Percentiles rank a stretch among this genome's conserved stretches.
Conservation (phyloP, 2,329 filamentous ascomycete genomes). For the Clonostachys byssicola region DNA sequence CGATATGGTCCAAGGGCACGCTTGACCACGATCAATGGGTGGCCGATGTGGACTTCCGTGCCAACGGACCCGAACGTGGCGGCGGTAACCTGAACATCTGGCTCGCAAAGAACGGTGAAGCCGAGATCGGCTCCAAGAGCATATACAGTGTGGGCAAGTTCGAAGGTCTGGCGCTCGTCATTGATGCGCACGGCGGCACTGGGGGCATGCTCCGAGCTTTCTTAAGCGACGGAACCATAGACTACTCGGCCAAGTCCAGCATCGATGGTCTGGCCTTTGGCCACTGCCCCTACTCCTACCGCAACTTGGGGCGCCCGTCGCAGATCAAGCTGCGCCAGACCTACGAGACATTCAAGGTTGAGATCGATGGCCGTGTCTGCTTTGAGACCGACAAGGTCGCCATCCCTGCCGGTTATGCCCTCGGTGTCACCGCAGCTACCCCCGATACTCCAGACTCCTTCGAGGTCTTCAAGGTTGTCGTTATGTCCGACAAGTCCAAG, state of each 20-base stretch:
- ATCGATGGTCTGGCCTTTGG: conserved; percentile 88
- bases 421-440: conserved; percentile 84
- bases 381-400: conserved; percentile 78
- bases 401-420: conserved; percentile 76
- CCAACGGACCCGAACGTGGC: conserved; percentile 77
- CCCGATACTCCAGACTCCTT: conserved; percentile 93
- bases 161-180: conserved; percentile 82
- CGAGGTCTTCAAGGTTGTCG: conserved; percentile 82
- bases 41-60: conserved; percentile 82
- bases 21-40: conserved; percentile 69
- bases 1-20: conserved; percentile 69
- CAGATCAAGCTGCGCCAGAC: conserved; percentile 71
- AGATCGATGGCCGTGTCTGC: conserved; percentile 75
- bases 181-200: conserved; percentile 76
- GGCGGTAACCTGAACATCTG: conserved; percentile 91
- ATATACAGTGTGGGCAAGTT: conserved; percentile 83
- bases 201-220: conserved; percentile 86
- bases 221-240: conserved; percentile 82
- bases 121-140: conserved; percentile 64
- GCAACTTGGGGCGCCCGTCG: conserved; percentile 83
- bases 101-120: conserved; percentile 70
- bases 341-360: conserved; percentile 65
- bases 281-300: conserved; percentile 85
- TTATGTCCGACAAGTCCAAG: conserved; percentile 52
- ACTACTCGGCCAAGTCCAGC: conserved; percentile 71